Conservation (phyloP, 1,139 yeast genomes). For the Magnusiomyces suaveolens region DNA sequence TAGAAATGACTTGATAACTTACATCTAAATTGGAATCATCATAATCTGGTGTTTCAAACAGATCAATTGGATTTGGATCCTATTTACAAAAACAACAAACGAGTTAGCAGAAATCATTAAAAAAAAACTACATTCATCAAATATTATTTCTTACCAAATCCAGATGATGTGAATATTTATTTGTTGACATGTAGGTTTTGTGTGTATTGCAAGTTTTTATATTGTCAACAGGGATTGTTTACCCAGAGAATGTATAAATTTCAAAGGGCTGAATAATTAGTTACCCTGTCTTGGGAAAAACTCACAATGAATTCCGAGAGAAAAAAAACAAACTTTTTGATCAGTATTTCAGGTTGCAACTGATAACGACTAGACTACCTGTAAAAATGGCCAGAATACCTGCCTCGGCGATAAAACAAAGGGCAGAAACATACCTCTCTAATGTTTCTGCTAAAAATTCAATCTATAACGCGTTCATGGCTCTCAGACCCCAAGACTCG, state of each 20-base stretch:
- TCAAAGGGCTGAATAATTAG: no score
- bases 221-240: no score
- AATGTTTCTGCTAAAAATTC: conserved; percentile 27
- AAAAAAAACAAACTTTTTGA: no score
- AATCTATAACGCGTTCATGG: conserved; percentile 30
- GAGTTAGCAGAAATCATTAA: no score
- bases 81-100: no score
- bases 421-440: conserved; percentile 22
- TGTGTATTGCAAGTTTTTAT: no score
- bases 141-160: conserved; percentile 13
- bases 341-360: no score
- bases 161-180: conserved; percentile 13
- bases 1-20: conserved; percentile 1
- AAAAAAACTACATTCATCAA: no score
- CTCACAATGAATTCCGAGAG: no score
- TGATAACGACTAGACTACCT: no score
- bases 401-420: neutral
- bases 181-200: conserved; percentile 8
- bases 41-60: conserved; percentile 12
- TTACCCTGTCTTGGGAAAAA: no score
- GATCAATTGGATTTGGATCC: conserved; percentile 15
- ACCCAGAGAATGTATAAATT: no score
- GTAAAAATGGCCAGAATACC: neutral
- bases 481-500: conserved; percentile 16
- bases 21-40: conserved; percentile 2